Evolutionary conservation across 2,329 filamentous ascomycete genomes (phyloP).

Genomic region (Nemania sp.): DNA sequence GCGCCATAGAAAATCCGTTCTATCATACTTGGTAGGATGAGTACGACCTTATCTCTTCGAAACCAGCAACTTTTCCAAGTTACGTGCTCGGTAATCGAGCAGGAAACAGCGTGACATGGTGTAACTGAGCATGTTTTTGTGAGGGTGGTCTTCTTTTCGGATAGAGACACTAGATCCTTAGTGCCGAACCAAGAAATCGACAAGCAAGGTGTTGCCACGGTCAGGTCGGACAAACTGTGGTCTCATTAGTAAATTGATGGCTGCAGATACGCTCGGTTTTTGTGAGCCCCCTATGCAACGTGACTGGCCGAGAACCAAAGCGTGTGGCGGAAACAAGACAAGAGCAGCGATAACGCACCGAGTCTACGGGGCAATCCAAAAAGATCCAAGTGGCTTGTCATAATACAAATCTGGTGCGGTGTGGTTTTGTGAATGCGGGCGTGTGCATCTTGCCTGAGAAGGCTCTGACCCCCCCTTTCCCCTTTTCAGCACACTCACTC

Average conservation of each 20-base stretch:
- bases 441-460: conserved; percentile 4
- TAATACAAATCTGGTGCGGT: conserved; percentile 4
- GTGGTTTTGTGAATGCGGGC: neutral
- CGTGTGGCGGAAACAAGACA: neutral
- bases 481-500: too few species aligned
- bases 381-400: neutral
- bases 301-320: conserved; percentile 10
- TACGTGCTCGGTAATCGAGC: neutral
- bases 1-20: conserved; percentile 2
- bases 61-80: neutral
- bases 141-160: neutral
- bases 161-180: conserved; percentile 12
- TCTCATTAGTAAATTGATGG: neutral
- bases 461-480: neutral
- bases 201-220: conserved; percentile 9
- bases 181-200: conserved; percentile 10
- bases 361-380: neutral
- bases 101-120: neutral
- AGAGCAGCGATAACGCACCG: conserved; percentile 6
- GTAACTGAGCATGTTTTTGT: neutral
- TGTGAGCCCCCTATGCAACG: conserved; percentile 2
- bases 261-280: conserved; percentile 8
- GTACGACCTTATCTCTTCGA: neutral
- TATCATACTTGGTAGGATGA: neutral
- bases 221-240: conserved; percentile 14